Conservation (phyloP, 768 basidiomycete species). For the Dioszegia crocea region DNA sequence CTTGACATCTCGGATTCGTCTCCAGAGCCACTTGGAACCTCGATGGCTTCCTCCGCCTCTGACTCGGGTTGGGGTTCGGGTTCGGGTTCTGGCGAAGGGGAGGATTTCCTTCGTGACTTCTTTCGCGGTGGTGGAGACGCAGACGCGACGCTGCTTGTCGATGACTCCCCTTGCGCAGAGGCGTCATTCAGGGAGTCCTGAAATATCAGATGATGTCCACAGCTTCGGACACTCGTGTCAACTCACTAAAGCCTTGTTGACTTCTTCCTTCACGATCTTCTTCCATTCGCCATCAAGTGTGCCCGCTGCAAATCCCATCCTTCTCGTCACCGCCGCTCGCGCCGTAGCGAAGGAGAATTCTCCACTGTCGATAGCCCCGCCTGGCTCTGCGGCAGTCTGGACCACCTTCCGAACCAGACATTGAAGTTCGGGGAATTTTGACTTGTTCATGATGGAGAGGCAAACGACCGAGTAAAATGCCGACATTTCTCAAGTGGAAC, state of each 20-base stretch:
- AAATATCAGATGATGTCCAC: not conserved
- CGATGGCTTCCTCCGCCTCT: not conserved
- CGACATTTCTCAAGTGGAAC: conserved; percentile 6
- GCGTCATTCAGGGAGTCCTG: not conserved
- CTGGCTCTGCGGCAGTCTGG: conserved; percentile 15
- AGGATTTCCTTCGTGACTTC: not conserved
- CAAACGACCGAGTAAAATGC: not conserved
- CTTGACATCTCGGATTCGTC: conserved; percentile 35
- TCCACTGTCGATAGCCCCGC: conserved; percentile 22
- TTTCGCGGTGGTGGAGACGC: not conserved
- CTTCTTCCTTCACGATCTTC: conserved; percentile 21
- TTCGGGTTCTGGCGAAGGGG: not conserved
- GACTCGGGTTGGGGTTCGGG: not conserved
- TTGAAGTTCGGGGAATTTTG: conserved; percentile 15
- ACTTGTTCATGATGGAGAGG: conserved; percentile 17
- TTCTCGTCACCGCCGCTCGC: conserved; percentile 13
- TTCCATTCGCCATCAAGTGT: conserved; percentile 23
- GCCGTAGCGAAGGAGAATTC: conserved; percentile 14
- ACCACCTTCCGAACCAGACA: conserved; percentile 5
- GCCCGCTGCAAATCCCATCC: conserved; percentile 18
- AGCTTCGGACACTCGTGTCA: not conserved
- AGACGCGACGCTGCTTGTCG: not conserved
- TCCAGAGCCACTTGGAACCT: not conserved
- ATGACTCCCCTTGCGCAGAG: not conserved
- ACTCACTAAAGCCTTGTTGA: conserved; percentile 23